These are phyloP conservation scores for Bruguiera hainesii DNA, from an alignment of 441 rosid species.

Conservation along the genomic window DNA sequence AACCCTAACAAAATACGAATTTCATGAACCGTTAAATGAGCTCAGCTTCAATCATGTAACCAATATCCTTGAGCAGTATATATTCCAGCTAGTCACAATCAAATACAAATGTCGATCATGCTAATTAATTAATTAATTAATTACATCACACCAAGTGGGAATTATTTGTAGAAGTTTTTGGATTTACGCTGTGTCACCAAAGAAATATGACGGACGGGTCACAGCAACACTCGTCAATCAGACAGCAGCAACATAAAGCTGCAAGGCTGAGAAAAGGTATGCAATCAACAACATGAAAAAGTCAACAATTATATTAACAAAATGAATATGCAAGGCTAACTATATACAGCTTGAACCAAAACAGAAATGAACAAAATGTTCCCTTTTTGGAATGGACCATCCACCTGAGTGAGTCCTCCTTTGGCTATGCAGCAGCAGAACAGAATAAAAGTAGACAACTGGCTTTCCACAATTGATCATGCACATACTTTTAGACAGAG, in stretches of 20 bases:
- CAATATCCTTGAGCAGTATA: no score
- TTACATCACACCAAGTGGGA: no score
- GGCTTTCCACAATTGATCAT: no score
- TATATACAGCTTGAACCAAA: no score
- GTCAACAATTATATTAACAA: neutral
- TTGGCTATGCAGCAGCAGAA: neutral
- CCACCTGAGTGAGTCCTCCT: no score
- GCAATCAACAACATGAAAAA: neutral
- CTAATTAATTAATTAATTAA: no score
- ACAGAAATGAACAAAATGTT: neutral
- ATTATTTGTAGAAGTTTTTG: neutral
- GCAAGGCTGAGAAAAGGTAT: slow-evolving; percentile 40
- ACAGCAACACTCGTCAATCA: slow-evolving; percentile 36
- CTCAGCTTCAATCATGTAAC: no score
- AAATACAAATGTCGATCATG: no score
- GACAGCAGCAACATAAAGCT: slow-evolving; percentile 35
- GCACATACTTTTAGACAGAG: neutral
- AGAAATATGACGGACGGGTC: slow-evolving; percentile 55
- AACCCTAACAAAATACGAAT: no score
- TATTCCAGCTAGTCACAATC: no score
- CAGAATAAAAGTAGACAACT: neutral
- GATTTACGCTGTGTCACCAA: slow-evolving; percentile 15
- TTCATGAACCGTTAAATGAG: no score
- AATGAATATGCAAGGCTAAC: no score
- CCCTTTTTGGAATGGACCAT: neutral